Percentiles rank a stretch among this genome's conserved stretches.
Conservation (phyloP, 176 grass and related monocot genomes). For the Rhynchospora pubera region DNA sequence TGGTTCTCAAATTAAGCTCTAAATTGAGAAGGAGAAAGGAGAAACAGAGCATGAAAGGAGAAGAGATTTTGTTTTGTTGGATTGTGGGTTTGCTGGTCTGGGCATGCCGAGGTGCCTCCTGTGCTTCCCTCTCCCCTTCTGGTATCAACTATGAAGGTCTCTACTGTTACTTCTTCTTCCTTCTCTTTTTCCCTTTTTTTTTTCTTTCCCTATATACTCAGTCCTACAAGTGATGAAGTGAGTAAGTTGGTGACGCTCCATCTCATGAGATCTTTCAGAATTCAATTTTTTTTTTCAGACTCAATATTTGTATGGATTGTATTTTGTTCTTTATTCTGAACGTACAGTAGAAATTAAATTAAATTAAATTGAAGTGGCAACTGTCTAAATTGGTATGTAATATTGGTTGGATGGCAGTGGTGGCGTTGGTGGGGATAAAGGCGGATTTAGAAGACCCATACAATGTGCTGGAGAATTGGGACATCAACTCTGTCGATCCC, state of each 20-base stretch:
- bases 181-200: not conserved
- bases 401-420: slow-evolving; percentile 31
- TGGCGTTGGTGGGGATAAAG: slow-evolving; percentile 51
- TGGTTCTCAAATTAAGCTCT: not conserved
- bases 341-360: not conserved
- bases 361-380: not conserved
- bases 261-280: not conserved
- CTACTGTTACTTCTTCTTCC: slow-evolving; percentile 1
- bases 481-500: slow-evolving; percentile 44
- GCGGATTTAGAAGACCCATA: slow-evolving; percentile 41
- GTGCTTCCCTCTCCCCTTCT: slow-evolving; percentile 37
- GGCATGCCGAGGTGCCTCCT: slow-evolving; percentile 13
- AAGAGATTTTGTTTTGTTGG: slow-evolving; percentile 21
- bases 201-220: not conserved
- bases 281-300: not conserved
- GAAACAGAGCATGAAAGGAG: slow-evolving; percentile 13
- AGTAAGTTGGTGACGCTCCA: not conserved
- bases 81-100: slow-evolving; percentile 21
- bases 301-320: not conserved
- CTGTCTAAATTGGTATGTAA: not conserved
- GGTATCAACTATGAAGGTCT: slow-evolving; percentile 50
- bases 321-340: not conserved
- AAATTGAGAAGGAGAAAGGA: not conserved
- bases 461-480: slow-evolving; percentile 57
- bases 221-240: not conserved